These are phyloP conservation scores for Capsicum pubescens DNA, from an alignment of 257 asterid genomes.

Conservation along the genomic window DNA sequence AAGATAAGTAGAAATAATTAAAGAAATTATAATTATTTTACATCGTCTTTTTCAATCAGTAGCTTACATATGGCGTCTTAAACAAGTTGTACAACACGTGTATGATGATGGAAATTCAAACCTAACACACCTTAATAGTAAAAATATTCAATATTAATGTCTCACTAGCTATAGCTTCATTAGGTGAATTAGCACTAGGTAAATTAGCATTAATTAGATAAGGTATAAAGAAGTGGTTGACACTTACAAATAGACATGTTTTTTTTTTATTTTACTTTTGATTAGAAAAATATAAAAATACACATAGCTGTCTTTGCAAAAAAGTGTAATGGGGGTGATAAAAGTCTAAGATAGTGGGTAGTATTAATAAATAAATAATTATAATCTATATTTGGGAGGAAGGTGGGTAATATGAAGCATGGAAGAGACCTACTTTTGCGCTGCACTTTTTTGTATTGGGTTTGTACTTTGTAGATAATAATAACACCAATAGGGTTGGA, in stretches of 20 bases:
- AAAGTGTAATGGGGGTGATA: slow-evolving; percentile 28
- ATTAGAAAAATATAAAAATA: not conserved
- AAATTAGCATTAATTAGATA: slow-evolving; percentile 7
- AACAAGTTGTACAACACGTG: slow-evolving; percentile 44
- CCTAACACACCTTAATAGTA: slow-evolving; percentile 38
- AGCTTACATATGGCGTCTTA: slow-evolving; percentile 35
- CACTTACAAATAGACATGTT: slow-evolving; percentile 25
- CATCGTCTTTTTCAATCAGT: slow-evolving; percentile 22
- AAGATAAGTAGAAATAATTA: not conserved
- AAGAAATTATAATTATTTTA: not conserved
- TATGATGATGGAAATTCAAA: slow-evolving; percentile 47
- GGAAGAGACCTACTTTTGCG: slow-evolving; percentile 39
- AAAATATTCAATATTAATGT: not conserved
- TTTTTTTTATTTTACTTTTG: not conserved
- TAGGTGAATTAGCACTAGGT: slow-evolving; percentile 29
- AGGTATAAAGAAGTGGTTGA: slow-evolving; percentile 30
- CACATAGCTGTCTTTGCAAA: not conserved
- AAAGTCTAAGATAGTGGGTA: slow-evolving; percentile 55
- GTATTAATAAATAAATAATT: slow-evolving; percentile 20
- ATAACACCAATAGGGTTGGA: not conserved
- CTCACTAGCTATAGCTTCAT: slow-evolving; percentile 18
- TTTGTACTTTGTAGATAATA: slow-evolving; percentile 31
- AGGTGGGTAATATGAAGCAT: slow-evolving; percentile 31
- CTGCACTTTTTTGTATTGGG: slow-evolving; percentile 39
- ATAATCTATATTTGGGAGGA: not conserved